Evolutionary conservation across 768 basidiomycete species (phyloP), one percentile per base, ranked within the genome.

Genomic region (Hortiboletus flavorubellus): DNA sequence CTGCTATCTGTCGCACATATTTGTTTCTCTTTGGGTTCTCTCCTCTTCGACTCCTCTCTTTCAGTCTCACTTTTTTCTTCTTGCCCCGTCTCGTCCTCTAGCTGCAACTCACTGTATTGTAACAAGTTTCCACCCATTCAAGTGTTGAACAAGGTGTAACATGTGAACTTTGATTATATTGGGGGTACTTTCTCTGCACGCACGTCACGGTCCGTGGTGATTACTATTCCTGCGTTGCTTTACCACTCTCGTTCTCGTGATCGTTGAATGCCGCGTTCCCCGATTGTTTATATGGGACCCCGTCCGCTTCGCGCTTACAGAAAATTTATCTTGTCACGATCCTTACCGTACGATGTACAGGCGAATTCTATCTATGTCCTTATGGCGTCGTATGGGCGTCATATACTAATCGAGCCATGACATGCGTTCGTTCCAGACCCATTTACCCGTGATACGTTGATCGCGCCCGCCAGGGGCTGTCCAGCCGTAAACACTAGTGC

Each of bases 1-100:
- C 78, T 77, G 86, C 85, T 87, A 89, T 90, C 86, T 89, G 75
- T 86, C 76, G 79, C 81, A 80, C 81, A 81, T 85, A 86, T 87
- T 76, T 84, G 77, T 81, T 75, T 76, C 78, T 80, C 79, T 78
- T 79, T 80, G 84, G 80, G 77, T 78, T 78, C 72, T 69, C 68
- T 65, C 73, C 70, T 34, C 30, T 59, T 49, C 30, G 34, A 23
- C 23, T 51, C 42, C 34, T 49, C 49, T 54, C 44, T 55, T 43
- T 23, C 39, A 23, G 4, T 45, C 23, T 49, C 33, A 21, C 21
- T 45, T 54, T 57, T 58, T 30, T 29, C 29, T 51, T 60, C 50
- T 56, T 59, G 53, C 26, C 55, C 52, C 51, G 51, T 53, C 75
- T 59, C 51, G 57, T 55, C 50, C 64, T 66, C 56, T 66, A 76